phyloP scores from a whole-genome alignment of 2,329 filamentous ascomycete species.

The Botrytis elliptica region DNA sequence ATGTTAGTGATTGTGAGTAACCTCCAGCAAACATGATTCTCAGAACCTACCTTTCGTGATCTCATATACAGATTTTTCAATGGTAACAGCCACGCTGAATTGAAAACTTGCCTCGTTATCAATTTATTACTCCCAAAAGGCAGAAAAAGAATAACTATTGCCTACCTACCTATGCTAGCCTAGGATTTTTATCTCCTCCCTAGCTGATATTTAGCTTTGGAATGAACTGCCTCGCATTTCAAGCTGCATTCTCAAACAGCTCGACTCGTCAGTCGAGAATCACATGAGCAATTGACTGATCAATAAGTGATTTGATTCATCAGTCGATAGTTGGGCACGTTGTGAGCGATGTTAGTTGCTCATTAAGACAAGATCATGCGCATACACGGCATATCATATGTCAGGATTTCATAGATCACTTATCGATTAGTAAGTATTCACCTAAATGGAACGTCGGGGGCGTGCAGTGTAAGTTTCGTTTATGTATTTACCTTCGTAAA shows the following conservation, averaged over 20 bases:
- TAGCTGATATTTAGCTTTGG: too few relatives aligned
- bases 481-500: neutral
- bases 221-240: too few relatives aligned
- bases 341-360: neutral
- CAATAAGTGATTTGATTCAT: neutral
- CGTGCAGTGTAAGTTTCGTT: neutral
- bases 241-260: too few relatives aligned
- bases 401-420: too few relatives aligned
- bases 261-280: too few relatives aligned
- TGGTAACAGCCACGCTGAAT: neutral
- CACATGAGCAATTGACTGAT: too few relatives aligned
- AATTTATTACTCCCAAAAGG: neutral
- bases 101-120: rapidly evolving
- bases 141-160: neutral
- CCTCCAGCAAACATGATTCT: neutral
- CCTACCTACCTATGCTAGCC: neutral
- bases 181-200: neutral
- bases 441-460: neutral
- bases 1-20: neutral
- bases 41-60: neutral
- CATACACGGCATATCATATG: neutral
- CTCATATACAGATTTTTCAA: neutral
- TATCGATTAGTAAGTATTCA: neutral
- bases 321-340: neutral
- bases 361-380: neutral